Percentiles rank a stretch among this genome's conserved stretches.
Evolutionary conservation across 2,329 filamentous ascomycete genomes (phyloP).

Genomic region (Talaromyces sp.): DNA sequence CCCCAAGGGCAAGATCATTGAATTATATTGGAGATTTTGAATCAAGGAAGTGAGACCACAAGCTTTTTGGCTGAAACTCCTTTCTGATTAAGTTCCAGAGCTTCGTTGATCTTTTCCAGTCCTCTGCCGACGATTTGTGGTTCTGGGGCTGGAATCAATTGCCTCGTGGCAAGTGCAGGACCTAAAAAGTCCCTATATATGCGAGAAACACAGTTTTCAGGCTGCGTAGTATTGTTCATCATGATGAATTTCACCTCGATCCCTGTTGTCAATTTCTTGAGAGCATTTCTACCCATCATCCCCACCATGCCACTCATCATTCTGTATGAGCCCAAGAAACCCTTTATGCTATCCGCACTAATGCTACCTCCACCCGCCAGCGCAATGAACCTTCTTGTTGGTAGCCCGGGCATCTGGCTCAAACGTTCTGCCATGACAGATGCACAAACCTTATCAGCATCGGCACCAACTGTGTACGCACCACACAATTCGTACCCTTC

Average conservation of each 20-base stretch:
- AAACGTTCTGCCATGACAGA: too few relatives aligned
- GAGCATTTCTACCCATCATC: neutral
- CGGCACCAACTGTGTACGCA: constrained; percentile 19
- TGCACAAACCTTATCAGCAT: constrained; percentile 21
- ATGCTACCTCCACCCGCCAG: constrained; percentile 9
- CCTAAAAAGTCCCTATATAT: constrained; percentile 47
- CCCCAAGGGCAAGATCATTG: too few relatives aligned
- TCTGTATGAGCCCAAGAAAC: neutral
- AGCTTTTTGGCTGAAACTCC: constrained; percentile 50
- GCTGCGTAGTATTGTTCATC: constrained; percentile 12
- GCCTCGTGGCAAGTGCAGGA: constrained; percentile 39
- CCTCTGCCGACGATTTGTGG: constrained; percentile 46
- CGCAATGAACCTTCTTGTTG: constrained; percentile 18
- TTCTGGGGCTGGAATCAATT: constrained; percentile 43
- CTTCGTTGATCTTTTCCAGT: constrained; percentile 47
- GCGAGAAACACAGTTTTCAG: constrained; percentile 22
- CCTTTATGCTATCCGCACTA: neutral
- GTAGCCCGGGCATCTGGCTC: constrained; percentile 2
- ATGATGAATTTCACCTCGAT: constrained; percentile 21
- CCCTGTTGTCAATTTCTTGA: constrained; percentile 15
- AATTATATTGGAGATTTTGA: too few relatives aligned
- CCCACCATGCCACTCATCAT: constrained; percentile 7
- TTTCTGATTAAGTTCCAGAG: constrained; percentile 39
- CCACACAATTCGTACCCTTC: constrained; percentile 22
- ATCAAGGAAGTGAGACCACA: constrained; percentile 9